phyloP scores from a whole-genome alignment of 2,329 filamentous ascomycete species.

The Pseudocercospora cruenta region DNA sequence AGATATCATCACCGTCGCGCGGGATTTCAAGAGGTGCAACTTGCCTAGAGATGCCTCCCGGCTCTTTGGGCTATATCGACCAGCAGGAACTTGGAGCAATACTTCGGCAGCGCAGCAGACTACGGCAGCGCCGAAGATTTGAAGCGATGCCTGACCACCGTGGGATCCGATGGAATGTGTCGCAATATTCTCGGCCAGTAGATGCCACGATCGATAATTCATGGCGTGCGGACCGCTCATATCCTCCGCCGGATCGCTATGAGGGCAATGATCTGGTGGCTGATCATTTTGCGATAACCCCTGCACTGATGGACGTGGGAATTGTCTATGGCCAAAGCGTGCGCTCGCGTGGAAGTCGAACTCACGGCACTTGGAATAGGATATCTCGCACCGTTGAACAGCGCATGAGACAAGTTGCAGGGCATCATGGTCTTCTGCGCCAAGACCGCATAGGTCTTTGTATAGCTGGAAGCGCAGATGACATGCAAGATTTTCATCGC shows the following conservation, averaged over 20 bases:
- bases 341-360: neutral
- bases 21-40: neutral
- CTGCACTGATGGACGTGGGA: neutral
- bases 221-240: conserved; percentile 1
- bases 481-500: neutral
- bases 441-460: neutral
- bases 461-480: neutral
- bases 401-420: neutral
- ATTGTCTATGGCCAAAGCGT: neutral
- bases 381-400: neutral
- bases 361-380: neutral
- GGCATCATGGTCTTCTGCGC: neutral
- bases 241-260: neutral
- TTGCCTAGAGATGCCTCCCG: neutral
- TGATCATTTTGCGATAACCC: neutral
- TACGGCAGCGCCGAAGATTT: neutral
- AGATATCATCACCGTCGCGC: neutral
- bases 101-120: neutral
- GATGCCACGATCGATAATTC: neutral
- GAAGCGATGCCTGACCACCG: neutral
- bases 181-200: neutral
- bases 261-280: neutral
- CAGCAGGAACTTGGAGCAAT: neutral
- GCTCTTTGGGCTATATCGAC: neutral
- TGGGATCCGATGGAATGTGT: neutral